phyloP scores from a whole-genome alignment of 768 basidiomycete species.

The Tricholoma sp. region DNA sequence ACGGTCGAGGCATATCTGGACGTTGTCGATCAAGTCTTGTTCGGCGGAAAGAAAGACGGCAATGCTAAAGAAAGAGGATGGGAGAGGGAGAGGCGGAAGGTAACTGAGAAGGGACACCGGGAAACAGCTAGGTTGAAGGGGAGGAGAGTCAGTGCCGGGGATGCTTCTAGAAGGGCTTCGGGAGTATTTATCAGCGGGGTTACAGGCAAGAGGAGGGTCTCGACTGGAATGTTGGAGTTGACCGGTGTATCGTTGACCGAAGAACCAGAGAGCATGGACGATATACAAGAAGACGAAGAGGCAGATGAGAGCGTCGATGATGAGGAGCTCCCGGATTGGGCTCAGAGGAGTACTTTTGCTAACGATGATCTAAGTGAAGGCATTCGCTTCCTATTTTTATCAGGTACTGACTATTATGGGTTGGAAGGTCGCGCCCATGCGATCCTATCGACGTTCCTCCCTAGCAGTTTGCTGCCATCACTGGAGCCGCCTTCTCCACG shows the following conservation, averaged over 20 bases:
- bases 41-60: constrained; percentile 50
- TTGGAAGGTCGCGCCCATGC: constrained; percentile 65
- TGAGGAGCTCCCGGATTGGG: constrained; percentile 76
- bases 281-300: constrained; percentile 40
- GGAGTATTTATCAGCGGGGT: constrained; percentile 16
- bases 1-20: constrained; percentile 62
- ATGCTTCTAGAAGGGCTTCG: constrained; percentile 22
- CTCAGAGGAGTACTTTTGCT: constrained; percentile 49
- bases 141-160: constrained; percentile 45
- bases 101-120: constrained; percentile 36
- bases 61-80: constrained; percentile 42
- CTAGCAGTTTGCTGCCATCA: constrained; percentile 42
- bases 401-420: constrained; percentile 1
- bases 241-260: constrained; percentile 40
- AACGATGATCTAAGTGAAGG: constrained; percentile 53
- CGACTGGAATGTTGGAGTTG: constrained; percentile 56
- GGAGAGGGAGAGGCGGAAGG: constrained; percentile 42
- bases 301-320: constrained; percentile 52
- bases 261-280: constrained; percentile 55
- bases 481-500: constrained; percentile 29
- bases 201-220: constrained; percentile 47
- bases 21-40: constrained; percentile 76
- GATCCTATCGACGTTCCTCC: constrained; percentile 56
- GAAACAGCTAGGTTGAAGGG: constrained; percentile 37
- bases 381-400: constrained; percentile 1